Conservation (phyloP, 768 basidiomycete genomes). For the Serendipita vermifera region DNA sequence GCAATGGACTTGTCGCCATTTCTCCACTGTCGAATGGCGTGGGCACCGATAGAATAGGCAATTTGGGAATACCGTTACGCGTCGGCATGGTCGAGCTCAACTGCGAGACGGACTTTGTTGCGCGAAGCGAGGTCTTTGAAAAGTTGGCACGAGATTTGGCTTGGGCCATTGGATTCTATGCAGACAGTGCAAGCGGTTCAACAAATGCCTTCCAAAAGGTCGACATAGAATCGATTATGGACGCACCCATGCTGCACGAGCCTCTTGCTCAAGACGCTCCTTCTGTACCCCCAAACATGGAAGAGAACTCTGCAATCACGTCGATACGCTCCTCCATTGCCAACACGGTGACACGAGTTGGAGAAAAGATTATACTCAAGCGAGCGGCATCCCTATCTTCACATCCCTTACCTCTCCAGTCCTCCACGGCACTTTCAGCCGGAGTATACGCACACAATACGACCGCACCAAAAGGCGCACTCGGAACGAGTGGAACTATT, state of each 20-base stretch:
- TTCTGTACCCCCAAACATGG: slow-evolving; percentile 25
- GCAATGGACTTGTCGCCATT: slow-evolving; percentile 70
- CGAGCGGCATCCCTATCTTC: slow-evolving; percentile 38
- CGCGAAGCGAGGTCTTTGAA: slow-evolving; percentile 68
- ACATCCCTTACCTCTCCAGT: slow-evolving; percentile 27
- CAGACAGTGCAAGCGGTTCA: slow-evolving; percentile 28
- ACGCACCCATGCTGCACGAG: slow-evolving; percentile 15
- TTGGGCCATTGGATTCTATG: slow-evolving; percentile 65
- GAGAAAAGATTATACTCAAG: slow-evolving; percentile 63
- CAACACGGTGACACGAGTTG: slow-evolving; percentile 58
- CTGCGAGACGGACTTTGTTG: slow-evolving; percentile 97
- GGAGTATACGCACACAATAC: slow-evolving; percentile 10
- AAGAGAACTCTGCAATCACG: slow-evolving; percentile 30
- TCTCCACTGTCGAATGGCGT: slow-evolving; percentile 57
- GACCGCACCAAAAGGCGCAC: slow-evolving; percentile 21
- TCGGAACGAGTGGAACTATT: slow-evolving; percentile 50
- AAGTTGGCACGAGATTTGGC: slow-evolving; percentile 67
- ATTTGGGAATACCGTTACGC: slow-evolving; percentile 23
- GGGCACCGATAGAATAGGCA: slow-evolving; percentile 25
- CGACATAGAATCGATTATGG: slow-evolving; percentile 3
- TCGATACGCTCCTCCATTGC: slow-evolving; percentile 47
- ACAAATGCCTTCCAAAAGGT: background rate
- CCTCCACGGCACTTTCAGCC: slow-evolving; percentile 23
- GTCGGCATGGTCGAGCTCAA: slow-evolving; percentile 86
- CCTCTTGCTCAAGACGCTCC: slow-evolving; percentile 20